Conservation (phyloP, 1,139 yeast genomes). For the Zygoascus sp. region DNA sequence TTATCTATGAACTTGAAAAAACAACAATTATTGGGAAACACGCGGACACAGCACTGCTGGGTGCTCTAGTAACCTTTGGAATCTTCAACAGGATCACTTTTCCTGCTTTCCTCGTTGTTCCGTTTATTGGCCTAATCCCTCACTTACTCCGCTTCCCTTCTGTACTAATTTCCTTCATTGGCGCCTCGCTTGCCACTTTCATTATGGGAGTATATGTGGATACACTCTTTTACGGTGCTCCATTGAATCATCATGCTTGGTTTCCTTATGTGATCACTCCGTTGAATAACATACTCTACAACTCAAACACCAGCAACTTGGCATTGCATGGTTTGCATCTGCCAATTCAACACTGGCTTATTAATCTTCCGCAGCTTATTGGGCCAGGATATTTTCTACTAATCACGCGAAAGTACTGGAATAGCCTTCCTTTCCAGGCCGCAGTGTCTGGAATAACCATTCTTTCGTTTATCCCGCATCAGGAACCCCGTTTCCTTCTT, state of each 20-base stretch:
- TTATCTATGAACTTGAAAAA: conserved; percentile 34
- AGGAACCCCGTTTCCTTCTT: conserved; percentile 77
- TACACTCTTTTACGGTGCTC: conserved; percentile 38
- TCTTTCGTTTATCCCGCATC: conserved; percentile 79
- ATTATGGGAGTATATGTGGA: conserved; percentile 49
- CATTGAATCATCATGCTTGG: conserved; percentile 7
- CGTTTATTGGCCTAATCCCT: conserved; percentile 35
- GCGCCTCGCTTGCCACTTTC: conserved; percentile 33
- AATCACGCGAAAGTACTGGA: conserved; percentile 25
- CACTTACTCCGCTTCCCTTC: conserved; percentile 28
- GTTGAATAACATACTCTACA: conserved; percentile 69
- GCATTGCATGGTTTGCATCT: conserved; percentile 82
- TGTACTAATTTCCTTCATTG: conserved; percentile 27
- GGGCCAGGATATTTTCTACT: conserved; percentile 65
- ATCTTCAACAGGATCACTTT: conserved; percentile 82
- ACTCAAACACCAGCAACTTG: conserved; percentile 54
- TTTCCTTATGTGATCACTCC: conserved; percentile 58
- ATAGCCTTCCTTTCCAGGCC: conserved; percentile 44
- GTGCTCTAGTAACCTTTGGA: conserved; percentile 59
- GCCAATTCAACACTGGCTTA: conserved; percentile 62
- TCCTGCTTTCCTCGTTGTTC: conserved; percentile 65
- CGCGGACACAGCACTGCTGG: conserved; percentile 42
- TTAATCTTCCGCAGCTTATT: conserved; percentile 71
- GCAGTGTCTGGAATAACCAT: conserved; percentile 56
- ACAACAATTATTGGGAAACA: conserved; percentile 27